Conservation (phyloP, 352 stramenopile species). For the Elongisporangium senticosum region DNA sequence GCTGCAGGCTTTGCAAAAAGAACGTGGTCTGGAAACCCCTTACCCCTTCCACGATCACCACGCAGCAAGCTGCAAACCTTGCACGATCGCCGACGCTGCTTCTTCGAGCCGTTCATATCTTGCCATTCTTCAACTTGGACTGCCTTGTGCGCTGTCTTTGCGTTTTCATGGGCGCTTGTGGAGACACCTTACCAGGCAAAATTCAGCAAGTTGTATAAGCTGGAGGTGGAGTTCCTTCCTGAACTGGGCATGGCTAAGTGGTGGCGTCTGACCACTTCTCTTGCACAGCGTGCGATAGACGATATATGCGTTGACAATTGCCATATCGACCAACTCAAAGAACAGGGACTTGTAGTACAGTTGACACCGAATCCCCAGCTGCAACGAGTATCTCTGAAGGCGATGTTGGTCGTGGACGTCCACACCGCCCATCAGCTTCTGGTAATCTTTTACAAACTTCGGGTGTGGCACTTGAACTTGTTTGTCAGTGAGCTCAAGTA, state of each 20-base stretch:
- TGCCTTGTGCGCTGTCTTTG: not conserved
- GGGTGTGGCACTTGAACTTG: constrained; percentile 5
- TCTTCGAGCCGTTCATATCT: constrained; percentile 4
- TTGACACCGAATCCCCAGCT: constrained; percentile 4
- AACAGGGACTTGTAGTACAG: constrained; percentile 16
- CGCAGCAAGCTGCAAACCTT: constrained; percentile 31
- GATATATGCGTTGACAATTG: constrained; percentile 10
- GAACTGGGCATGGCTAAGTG: not conserved
- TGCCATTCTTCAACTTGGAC: constrained; percentile 1
- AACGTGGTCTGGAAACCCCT: constrained; percentile 18
- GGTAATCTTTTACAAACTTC: constrained; percentile 8
- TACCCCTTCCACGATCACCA: constrained; percentile 14
- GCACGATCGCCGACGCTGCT: constrained; percentile 21
- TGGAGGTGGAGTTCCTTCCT: not conserved
- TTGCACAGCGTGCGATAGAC: constrained; percentile 3
- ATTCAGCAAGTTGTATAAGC: not conserved
- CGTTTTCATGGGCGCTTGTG: too few relatives aligned
- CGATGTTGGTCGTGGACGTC: constrained; percentile 10
- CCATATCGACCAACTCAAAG: constrained; percentile 9
- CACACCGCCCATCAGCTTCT: constrained; percentile 8
- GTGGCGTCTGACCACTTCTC: not conserved
- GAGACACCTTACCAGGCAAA: too few relatives aligned
- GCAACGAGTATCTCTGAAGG: constrained; percentile 8
- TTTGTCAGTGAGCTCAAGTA: constrained; percentile 4
- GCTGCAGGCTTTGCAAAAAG: constrained; percentile 21